Evolutionary conservation across 441 rosid genomes (phyloP).

Genomic region (Arabidopsis lyrata): DNA sequence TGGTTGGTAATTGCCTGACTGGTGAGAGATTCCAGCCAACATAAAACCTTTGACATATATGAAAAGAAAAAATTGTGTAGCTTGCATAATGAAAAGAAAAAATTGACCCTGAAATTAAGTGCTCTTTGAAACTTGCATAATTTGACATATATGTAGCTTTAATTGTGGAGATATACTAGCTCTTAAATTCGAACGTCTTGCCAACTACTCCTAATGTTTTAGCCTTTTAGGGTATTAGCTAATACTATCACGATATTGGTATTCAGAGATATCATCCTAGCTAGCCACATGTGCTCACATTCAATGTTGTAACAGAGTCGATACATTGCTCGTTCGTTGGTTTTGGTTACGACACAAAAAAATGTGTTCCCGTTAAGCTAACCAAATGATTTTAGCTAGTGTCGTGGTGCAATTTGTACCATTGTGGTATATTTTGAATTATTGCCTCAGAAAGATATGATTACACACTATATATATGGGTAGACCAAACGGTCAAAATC

Average conservation of each 20-base stretch:
- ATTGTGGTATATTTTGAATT: background rate
- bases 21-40: background rate
- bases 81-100: too few species aligned
- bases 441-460: background rate
- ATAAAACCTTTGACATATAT: too few species aligned
- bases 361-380: constrained; percentile 2
- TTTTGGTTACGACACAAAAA: background rate
- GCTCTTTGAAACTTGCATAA: too few species aligned
- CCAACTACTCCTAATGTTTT: too few species aligned
- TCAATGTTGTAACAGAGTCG: constrained; percentile 6
- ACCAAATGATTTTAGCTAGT: background rate
- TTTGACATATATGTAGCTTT: too few species aligned
- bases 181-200: too few species aligned
- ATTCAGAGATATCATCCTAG: background rate
- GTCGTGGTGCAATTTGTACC: background rate
- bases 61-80: too few species aligned
- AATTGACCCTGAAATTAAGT: too few species aligned
- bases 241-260: background rate
- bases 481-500: constrained; percentile 23
- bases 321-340: background rate
- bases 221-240: too few species aligned
- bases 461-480: background rate
- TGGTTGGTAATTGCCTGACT: background rate
- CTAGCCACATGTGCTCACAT: constrained; percentile 18
- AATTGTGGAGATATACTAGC: too few species aligned